Base-by-base conservation (phyloP, 2,329 filamentous ascomycete genomes). In the Madurella mycetomatis region DNA sequence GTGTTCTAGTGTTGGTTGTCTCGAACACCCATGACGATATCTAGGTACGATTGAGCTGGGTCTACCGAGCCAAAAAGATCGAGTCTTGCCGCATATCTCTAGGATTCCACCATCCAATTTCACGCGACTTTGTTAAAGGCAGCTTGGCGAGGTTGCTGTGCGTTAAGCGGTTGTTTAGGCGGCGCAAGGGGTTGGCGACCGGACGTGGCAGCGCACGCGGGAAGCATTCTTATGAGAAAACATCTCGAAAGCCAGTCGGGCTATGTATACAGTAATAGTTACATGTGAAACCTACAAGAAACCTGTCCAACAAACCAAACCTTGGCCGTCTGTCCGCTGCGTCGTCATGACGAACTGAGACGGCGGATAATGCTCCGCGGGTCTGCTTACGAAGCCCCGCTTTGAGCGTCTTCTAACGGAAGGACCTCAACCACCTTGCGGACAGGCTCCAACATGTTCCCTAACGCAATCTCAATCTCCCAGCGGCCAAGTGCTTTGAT, bases 401-500 rank as follows among this genome's bases (percentile, higher is more conserved):
- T 16, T 25, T 40, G 19, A 11, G 18, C 41, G 12, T 56, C 56
- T 17, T 19, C 42, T 30, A 66, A 64, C 5, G 72, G 57, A 7
- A 72, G 64, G 16, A 75, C 67, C 52, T 70, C 62, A 13, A 76
- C 60, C 13, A 57, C 51, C 55, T 67, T 68, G 37, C 62, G 57
- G 25, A 75, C 63, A 15, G 69, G 65, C 54, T 66, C 60, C 15
- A 70, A 16, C 12, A 53, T 51, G 16, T 62, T 64, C 4, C 65
- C 68, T 13, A 67, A 53, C 13, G 60, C 50, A 52, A 76, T 70
- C 34, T 69, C 63, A 1, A 76, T 63, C 55, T 73, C 66, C 61
- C 69, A 76, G 31, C 64, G 65, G 32, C 74, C 74, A 16, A 76
- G 65, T 18, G 63, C 59, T 65, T 74, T 74, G 62, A 76, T 65